Base-by-base conservation (phyloP, 139 green algal genomes). In the Chlamydomonas incerta region DNA sequence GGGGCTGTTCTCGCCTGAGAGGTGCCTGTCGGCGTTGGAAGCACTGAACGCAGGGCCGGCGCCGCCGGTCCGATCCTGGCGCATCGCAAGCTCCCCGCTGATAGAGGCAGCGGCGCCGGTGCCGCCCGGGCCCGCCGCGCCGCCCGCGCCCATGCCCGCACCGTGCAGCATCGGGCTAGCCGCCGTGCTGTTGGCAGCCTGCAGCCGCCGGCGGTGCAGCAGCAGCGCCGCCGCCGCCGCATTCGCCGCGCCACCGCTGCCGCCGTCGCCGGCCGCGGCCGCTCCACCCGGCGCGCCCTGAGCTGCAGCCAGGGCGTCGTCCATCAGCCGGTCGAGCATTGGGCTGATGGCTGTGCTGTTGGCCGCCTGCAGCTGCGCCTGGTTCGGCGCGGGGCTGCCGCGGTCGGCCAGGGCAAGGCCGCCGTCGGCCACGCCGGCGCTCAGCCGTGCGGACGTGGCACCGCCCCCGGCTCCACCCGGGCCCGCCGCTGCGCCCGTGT, bases 321-420 rank as follows among this genome's bases (percentile, higher is more conserved):
- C 41, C 41, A 50, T 50, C 41, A 50, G 41, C 41, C 62, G 76
- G 55, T 26, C 26, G 3, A 50, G n/a, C n/a, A 75, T 5, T 5
- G 63, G 50, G 50, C 79, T 72, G 18, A 80, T 63, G 33, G 81
- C 81, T 1, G 81, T 80, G 55, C 81, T 86, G 37, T 86, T 86
- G 34, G 81, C 81, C 5, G 81, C 81, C 55, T 63, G 81, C 20
- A 86, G 68, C 35, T 71, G 68, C 47, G 35, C n/a, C 69, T 50
- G 29, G 55, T 72, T 69, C 5, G 69, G 69, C 26, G 57, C 67
- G 15, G 68, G 69, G 55, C 81, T 80, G 55, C 69, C 69, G 52
- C 69, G 34, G 37, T 80, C 68, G 5, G 9, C 26, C 28, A 86
- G 55, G 5, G 17, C 21, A n/a, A 15, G 20, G n/a, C 11, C 74